A percentile compares a stretch with the other conserved stretches of the same genome.
These are phyloP conservation scores for Kwoniella sp. DNA, from an alignment of 768 basidiomycete species.

Conservation along the genomic window DNA sequence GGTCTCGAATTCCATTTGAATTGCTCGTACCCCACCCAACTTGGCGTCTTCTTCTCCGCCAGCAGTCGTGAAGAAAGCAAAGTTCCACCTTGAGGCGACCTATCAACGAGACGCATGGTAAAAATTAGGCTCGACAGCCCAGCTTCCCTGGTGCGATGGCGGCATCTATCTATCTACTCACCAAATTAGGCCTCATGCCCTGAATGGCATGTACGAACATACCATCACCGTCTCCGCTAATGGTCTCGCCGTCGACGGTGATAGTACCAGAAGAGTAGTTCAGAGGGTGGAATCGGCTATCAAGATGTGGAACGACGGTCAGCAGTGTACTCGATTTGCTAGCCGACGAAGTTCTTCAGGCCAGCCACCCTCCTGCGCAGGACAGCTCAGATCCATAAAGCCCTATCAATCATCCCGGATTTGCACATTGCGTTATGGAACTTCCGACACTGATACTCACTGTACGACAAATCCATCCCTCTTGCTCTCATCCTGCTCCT, in stretches of 20 bases:
- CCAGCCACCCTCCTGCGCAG: no score
- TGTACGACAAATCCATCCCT: constrained; percentile 71
- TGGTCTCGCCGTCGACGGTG: constrained; percentile 66
- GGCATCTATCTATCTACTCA: constrained; percentile 35
- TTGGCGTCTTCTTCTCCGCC: constrained; percentile 60
- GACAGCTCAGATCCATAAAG: no score
- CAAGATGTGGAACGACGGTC: background rate
- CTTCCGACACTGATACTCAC: constrained; percentile 29
- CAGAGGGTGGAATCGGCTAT: constrained; percentile 79
- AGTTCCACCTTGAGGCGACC: constrained; percentile 91
- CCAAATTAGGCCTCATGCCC: constrained; percentile 93
- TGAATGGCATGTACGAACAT: constrained; percentile 97
- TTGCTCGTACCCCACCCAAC: constrained; percentile 69
- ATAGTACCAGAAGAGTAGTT: constrained; percentile 67
- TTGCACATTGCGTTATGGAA: background rate
- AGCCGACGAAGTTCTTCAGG: background rate
- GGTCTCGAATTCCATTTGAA: constrained; percentile 96
- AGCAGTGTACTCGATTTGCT: background rate
- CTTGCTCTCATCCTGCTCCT: constrained; percentile 43
- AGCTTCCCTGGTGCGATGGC: background rate
- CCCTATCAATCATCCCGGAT: background rate
- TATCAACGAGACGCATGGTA: constrained; percentile 4
- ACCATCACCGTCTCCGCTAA: constrained; percentile 54
- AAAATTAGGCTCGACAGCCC: background rate
- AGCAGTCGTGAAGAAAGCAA: constrained; percentile 80